Percentiles rank a stretch among this genome's conserved stretches.
Conservation (phyloP, 1,284 basidiomycete genomes). For the Austropuccinia psidii region DNA sequence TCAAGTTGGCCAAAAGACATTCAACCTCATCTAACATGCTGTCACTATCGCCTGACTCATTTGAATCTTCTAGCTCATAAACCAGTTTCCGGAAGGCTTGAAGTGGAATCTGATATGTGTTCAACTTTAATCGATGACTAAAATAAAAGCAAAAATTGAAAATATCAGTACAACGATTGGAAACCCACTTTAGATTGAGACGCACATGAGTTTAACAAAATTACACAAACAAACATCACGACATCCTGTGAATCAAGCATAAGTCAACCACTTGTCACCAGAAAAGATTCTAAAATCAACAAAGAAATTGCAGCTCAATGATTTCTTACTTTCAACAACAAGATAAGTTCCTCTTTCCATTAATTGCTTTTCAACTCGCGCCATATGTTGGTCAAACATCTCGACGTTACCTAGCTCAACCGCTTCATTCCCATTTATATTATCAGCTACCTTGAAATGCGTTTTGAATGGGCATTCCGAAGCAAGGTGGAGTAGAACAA, state of each 20-base stretch:
- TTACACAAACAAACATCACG: slow-evolving; percentile 34
- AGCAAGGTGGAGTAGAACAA: background rate
- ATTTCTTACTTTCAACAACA: slow-evolving; percentile 22
- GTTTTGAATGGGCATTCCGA: no score
- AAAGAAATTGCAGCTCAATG: background rate
- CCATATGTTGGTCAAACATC: slow-evolving; percentile 26
- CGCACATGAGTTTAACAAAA: slow-evolving; percentile 34
- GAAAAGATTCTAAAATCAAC: no score
- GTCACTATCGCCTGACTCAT: background rate
- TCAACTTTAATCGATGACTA: slow-evolving; percentile 17
- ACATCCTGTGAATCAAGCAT: background rate
- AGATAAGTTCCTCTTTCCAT: slow-evolving; percentile 33
- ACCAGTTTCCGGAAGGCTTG: slow-evolving; percentile 20
- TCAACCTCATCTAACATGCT: slow-evolving; percentile 27
- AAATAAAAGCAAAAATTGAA: background rate
- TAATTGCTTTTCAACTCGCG: slow-evolving; percentile 9
- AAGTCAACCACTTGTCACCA: background rate
- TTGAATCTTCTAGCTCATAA: background rate
- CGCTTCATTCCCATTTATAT: slow-evolving; percentile 7
- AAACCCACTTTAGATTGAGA: background rate
- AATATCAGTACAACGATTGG: background rate
- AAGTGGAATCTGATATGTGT: slow-evolving; percentile 20
- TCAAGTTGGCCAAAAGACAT: slow-evolving; percentile 31
- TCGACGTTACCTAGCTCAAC: slow-evolving; percentile 26
- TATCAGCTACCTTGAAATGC: no score